Evolutionary conservation across 176 grass and related monocot genomes (phyloP).

Genomic region (Zoysia pacifica): DNA sequence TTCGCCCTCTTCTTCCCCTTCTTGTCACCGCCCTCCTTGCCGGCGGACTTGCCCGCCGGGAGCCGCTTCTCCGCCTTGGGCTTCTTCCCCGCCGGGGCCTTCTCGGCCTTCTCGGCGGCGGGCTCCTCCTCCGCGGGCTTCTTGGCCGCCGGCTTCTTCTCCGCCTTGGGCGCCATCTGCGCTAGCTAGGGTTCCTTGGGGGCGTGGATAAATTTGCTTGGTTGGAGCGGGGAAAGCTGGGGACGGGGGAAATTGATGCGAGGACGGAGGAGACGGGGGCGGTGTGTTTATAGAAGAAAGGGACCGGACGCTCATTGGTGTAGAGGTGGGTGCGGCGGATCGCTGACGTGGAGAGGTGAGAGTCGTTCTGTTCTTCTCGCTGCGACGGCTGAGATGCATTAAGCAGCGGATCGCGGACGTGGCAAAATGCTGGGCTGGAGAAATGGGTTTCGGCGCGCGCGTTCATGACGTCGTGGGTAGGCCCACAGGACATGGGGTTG

Average conservation of each 20-base stretch:
- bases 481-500: not conserved
- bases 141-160: not conserved
- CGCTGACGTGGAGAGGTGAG: not conserved
- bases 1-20: constrained; percentile 27
- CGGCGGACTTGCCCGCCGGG: constrained; percentile 21
- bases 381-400: not conserved
- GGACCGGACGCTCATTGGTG: constrained; percentile 18
- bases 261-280: too few species aligned
- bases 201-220: not conserved
- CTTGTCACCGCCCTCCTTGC: constrained; percentile 37
- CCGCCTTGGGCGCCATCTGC: not conserved
- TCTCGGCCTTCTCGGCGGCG: not conserved
- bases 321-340: not conserved
- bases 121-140: not conserved
- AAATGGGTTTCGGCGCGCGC: not conserved
- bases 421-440: not conserved
- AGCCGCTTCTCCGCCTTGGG: constrained; percentile 46
- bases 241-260: not conserved
- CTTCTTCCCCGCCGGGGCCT: constrained; percentile 29
- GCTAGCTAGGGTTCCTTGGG: not conserved
- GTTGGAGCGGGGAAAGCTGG: not conserved
- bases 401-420: not conserved
- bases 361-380: not conserved
- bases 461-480: not conserved
- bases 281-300: not conserved